Conservation (phyloP, 23 red algal genomes). For the Gracilaria caudata region DNA sequence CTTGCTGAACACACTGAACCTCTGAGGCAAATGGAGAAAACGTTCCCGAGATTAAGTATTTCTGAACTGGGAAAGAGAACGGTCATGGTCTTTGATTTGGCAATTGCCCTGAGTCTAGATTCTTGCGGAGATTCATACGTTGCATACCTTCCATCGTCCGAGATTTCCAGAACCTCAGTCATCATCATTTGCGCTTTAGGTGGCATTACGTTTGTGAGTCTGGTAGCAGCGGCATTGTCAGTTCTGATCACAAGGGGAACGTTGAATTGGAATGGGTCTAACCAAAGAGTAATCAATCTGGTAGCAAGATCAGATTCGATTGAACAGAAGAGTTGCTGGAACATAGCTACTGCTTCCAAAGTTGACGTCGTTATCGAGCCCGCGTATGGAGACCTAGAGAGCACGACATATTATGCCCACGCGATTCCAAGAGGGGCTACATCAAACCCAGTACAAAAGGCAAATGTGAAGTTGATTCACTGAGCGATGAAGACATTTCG, state of each 20-base stretch:
- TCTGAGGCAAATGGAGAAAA: background rate
- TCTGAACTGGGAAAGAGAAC: background rate
- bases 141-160: background rate
- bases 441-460: constrained; percentile 1
- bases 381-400: background rate
- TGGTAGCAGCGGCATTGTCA: background rate
- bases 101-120: background rate
- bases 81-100: background rate
- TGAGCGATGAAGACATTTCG: no score
- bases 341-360: background rate
- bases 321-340: background rate
- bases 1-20: background rate
- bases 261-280: constrained; percentile 1
- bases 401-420: background rate
- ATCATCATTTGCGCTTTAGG: background rate
- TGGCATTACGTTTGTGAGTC: background rate
- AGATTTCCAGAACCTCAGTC: background rate
- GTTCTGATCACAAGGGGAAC: background rate
- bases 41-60: background rate
- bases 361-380: background rate
- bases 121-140: background rate
- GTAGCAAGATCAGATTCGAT: background rate
- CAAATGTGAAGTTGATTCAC: background rate
- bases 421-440: background rate
- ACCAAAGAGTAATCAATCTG: constrained; percentile 4